phyloP scores from a whole-genome alignment of 2,329 filamentous ascomycete species.

The Triangularia setosa region DNA sequence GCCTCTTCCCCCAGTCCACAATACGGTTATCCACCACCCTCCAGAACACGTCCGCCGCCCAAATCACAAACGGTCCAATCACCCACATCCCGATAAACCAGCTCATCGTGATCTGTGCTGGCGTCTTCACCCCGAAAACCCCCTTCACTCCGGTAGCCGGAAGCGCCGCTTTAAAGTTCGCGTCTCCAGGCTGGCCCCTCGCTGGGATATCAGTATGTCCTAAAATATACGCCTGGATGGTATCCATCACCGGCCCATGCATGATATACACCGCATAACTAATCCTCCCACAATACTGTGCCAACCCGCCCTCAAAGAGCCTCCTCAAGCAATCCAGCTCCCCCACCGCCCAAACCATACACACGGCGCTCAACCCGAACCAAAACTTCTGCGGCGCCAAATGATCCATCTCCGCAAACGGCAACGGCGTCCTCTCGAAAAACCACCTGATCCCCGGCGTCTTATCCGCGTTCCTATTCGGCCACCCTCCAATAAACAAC shows the following conservation, averaged over 20 bases:
- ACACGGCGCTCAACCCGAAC: conserved; percentile 34
- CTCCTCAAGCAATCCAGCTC: conserved; percentile 33
- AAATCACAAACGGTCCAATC: conserved; percentile 41
- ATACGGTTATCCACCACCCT: conserved; percentile 48
- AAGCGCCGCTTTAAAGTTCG: conserved; percentile 23
- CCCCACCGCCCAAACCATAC: conserved; percentile 37
- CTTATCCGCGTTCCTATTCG: conserved; percentile 33
- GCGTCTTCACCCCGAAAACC: conserved; percentile 30
- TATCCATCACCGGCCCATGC: conserved; percentile 48
- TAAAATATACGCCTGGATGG: conserved; percentile 32
- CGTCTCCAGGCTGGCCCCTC: conserved; percentile 21
- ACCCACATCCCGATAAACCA: conserved; percentile 38
- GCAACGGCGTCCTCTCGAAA: conserved; percentile 31
- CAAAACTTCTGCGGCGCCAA: conserved; percentile 36
- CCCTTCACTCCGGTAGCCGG: conserved; percentile 32
- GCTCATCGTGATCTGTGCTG: conserved; percentile 30
- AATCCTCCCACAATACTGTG: conserved; percentile 54
- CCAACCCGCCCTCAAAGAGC: conserved; percentile 43
- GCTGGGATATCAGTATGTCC: conserved; percentile 27
- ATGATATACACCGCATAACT: conserved; percentile 57
- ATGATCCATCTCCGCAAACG: conserved; percentile 32
- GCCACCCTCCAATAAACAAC: conserved; percentile 40
- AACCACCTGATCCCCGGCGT: conserved; percentile 34
- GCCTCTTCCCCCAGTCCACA: conserved; percentile 27
- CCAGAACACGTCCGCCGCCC: conserved; percentile 58